These are phyloP conservation scores for Cubamyces sp. DNA, from an alignment of 768 basidiomycete species.

Conservation along the genomic window DNA sequence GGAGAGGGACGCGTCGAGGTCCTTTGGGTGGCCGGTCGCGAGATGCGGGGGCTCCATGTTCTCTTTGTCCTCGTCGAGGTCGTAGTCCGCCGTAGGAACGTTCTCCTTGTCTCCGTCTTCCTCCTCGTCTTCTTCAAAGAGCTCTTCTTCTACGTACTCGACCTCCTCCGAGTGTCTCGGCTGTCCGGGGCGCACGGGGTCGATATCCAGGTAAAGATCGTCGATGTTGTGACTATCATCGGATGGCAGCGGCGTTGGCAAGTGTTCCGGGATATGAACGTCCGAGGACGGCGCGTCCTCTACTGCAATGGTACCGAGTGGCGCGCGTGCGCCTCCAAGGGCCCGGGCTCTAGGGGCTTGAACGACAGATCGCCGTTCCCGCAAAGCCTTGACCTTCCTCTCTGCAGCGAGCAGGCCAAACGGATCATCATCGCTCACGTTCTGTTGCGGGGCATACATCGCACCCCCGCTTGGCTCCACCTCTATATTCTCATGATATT, in stretches of 20 bases:
- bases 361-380: constrained; percentile 3
- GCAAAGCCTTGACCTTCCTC: constrained; percentile 29
- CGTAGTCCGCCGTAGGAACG: constrained; percentile 16
- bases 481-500: constrained; percentile 18
- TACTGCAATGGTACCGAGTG: constrained; percentile 27
- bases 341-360: constrained; percentile 6
- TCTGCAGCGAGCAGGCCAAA: constrained; percentile 36
- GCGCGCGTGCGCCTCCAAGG: constrained; percentile 20
- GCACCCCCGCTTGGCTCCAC: constrained; percentile 1
- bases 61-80: constrained; percentile 20
- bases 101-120: constrained; percentile 32
- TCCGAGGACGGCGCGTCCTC: constrained; percentile 20
- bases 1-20: constrained; percentile 5
- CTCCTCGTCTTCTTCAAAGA: constrained; percentile 8
- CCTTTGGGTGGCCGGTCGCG: constrained; percentile 4
- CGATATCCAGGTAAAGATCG: constrained; percentile 31
- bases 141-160: neutral
- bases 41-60: constrained; percentile 15
- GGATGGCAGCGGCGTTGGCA: constrained; percentile 30
- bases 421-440: constrained; percentile 29
- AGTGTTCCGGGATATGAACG: constrained; percentile 18
- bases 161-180: constrained; percentile 4
- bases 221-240: constrained; percentile 30
- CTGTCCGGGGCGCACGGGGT: constrained; percentile 5
- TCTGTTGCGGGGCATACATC: neutral